Base-by-base conservation (phyloP, 306 rosid genomes). In the Hippophae gyantsensis region DNA sequence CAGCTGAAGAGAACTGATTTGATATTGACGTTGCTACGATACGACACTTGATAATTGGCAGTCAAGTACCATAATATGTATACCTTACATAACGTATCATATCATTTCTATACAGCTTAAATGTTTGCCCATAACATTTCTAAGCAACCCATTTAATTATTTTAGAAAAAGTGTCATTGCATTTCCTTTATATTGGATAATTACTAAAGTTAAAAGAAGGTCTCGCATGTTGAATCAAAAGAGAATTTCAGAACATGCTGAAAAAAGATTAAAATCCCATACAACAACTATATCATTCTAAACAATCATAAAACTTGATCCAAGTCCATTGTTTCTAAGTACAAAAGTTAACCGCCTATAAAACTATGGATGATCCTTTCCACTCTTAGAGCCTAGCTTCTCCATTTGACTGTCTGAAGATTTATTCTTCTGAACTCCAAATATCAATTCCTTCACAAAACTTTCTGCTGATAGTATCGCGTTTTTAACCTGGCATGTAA, bases 401-500 rank as follows among this genome's bases (percentile, higher is more conserved):
- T 60, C 74, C 13, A 47, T 8, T 26, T 65, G 43, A 7, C 67
- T 73, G 63, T 73, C 88, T 67, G 72, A 62, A 71, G 80, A 69
- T 49, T 70, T 73, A 58, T 62, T 65, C 66, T 62, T 65, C 66
- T 78, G 79, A 27, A 92, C 71, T 69, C 96, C 86, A 49, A 85
- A 79, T 43, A 90, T 48, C 61, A 55, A 90, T 6, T 69, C 89
- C 69, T 90, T 90, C 13, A 76, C 69, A 7, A 70, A 61, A 60
- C 67, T 78, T 79, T 90, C 70, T 3, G 84, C 95, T 8, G 87
- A 83, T 58, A 44, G 63, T 75, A 90, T 75, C 6, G 64, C 78
- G 79, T 63, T 79, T 78, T 90, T 87, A 66, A 90, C 64, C 98
- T 87, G 82, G 66, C 72, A 72, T 48, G 54, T 64, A 45, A 60